phyloP scores from a whole-genome alignment of 208 protist species.

The Trypanosoma boissoni region DNA sequence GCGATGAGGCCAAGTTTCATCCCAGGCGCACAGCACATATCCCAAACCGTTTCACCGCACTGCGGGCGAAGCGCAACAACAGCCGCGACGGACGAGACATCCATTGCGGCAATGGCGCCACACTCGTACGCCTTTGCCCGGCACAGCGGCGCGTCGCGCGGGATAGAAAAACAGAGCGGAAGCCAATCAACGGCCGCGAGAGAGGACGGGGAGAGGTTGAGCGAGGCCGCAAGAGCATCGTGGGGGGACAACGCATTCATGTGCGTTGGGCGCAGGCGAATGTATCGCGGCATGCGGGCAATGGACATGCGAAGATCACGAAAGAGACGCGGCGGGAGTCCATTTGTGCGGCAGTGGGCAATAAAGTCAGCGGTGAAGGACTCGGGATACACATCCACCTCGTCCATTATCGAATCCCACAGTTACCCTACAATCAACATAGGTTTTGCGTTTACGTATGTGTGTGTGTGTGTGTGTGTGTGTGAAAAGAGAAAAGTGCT shows the following conservation, averaged over 20 bases:
- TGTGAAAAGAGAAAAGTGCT: constrained; percentile 14
- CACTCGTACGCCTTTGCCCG: constrained; percentile 29
- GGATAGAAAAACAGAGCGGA: constrained; percentile 47
- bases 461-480: no score
- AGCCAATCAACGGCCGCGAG: constrained; percentile 60
- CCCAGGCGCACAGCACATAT: constrained; percentile 85
- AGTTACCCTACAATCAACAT: no score
- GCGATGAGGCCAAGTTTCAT: constrained; percentile 80
- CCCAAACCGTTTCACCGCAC: constrained; percentile 60
- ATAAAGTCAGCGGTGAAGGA: constrained; percentile 53
- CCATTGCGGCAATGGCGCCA: constrained; percentile 69
- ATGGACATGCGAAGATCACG: constrained; percentile 29
- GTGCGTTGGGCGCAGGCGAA: constrained; percentile 45
- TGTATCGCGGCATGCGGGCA: constrained; percentile 37
- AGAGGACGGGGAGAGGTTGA: constrained; percentile 20
- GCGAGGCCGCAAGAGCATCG: constrained; percentile 20
- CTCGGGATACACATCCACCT: constrained; percentile 31
- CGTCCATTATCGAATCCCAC: no score
- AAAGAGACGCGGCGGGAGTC: constrained; percentile 57
- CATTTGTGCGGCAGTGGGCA: constrained; percentile 38
- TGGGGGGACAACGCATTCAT: neutral
- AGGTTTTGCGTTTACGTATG: no score
- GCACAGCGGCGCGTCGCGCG: constrained; percentile 31
- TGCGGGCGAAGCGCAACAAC: constrained; percentile 70
- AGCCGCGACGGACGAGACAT: constrained; percentile 79